Base-by-base conservation (phyloP, 192 early-diverging fungal species). In the Coemansia sp. region DNA sequence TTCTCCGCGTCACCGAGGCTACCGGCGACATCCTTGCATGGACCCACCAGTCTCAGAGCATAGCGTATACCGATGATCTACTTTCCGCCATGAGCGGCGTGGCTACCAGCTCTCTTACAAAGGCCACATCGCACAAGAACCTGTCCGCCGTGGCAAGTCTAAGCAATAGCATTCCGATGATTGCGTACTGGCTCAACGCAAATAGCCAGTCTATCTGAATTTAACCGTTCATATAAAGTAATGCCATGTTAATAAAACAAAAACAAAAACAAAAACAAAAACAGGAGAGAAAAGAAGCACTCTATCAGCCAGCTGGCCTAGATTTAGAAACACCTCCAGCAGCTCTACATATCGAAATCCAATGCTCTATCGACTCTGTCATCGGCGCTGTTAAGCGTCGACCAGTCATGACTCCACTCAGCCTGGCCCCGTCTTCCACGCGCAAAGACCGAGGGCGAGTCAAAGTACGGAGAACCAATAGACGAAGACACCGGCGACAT, bases 331-430 rank as follows among this genome's bases (percentile, higher is more conserved):
- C 3, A 50, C 27, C 46, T 13, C 2, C 6, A 52, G 36, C 2
- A 8, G 34, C 19, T 35, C 20, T 79, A 71, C 28, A 65, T 50
- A 47, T 75, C 74, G 58, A 81, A 63, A 13, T 76, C 70, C n/a
- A 81, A 42, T 1, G 67, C 78, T 6, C 78, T 63, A n/a, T 75
- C 78, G 16, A 81, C 70, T 20, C 78, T 50, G 58, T 76, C 78
- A 27, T 76, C 74, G 18, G 78, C 74, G 28, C 51, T 75, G 58
- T 57, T 69, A 50, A 81, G 58, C 5, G 74, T 36, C 3, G 48
- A 59, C 78, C 78, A 81, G 58, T 81, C 78, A 47, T 30, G 50
- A n/a, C 67, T 52, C 74, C 74, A 76, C 46, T 64, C 78, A 16
- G 54, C 36, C 24, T 66, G 69, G 1, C 52, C 71, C 8, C 64